These are phyloP conservation scores for Entonaema liquescens DNA, from an alignment of 495 filamentous ascomycete species.

Conservation along the genomic window DNA sequence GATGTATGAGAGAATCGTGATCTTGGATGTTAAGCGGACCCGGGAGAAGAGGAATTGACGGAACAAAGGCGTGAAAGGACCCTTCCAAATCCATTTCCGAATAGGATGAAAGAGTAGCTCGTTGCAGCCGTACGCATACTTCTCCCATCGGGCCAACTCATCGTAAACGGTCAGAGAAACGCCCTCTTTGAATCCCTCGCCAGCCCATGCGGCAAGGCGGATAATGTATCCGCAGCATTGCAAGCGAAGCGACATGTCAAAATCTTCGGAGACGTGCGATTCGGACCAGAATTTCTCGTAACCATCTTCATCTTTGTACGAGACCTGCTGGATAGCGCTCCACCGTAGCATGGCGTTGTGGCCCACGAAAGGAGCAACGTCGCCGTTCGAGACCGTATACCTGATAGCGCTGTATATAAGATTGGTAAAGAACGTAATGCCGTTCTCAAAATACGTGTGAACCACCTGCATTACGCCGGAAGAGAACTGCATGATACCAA, in stretches of 20 bases:
- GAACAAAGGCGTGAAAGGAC: constrained; percentile 81
- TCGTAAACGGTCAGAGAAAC: constrained; percentile 88
- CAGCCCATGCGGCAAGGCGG: constrained; percentile 75
- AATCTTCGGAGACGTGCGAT: constrained; percentile 82
- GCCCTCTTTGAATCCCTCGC: constrained; percentile 83
- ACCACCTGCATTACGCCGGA: constrained; percentile 86
- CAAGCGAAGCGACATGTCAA: constrained; percentile 84
- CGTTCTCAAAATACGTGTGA: constrained; percentile 75
- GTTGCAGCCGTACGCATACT: constrained; percentile 89
- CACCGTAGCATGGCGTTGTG: constrained; percentile 85
- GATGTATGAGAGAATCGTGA: constrained; percentile 84
- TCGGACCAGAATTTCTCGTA: constrained; percentile 88
- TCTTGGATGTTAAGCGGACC: constrained; percentile 80
- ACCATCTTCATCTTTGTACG: constrained; percentile 71
- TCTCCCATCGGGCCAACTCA: constrained; percentile 84
- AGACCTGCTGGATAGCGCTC: constrained; percentile 79
- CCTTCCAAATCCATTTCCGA: constrained; percentile 67
- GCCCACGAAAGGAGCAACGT: constrained; percentile 81
- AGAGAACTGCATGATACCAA: constrained; percentile 82
- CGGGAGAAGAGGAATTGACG: constrained; percentile 72
- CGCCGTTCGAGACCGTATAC: constrained; percentile 81
- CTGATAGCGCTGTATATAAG: constrained; percentile 81
- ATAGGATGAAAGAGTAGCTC: constrained; percentile 83
- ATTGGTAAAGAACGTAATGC: constrained; percentile 87
- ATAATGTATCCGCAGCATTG: constrained; percentile 77